Evolutionary conservation across 192 early-diverging fungal species (phyloP), one percentile per base, ranked within the genome.

Genomic region (Glomus cerebriforme): DNA sequence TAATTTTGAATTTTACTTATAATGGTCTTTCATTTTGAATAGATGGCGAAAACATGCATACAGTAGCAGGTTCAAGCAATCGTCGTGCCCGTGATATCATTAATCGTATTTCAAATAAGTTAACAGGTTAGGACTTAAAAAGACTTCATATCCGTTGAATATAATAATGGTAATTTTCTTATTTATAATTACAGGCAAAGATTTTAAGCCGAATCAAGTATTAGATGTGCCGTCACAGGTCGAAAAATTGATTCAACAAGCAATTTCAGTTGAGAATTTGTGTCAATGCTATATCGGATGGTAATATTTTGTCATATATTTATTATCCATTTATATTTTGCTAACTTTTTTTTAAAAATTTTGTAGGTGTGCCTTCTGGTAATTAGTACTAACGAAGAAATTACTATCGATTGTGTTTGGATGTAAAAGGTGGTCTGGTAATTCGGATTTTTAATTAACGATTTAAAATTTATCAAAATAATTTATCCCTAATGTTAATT

Each of bases 31-130:
- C 78, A 27, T 26, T 77, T 2, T 75, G 35, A 49, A 7, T 37
- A 60, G 79, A 75, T 80, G 86, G 87, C 79, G 85, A 82, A 81
- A 35, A 84, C 87, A 45, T 88, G 90, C 72, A 90, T 87, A 19
- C 91, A 86, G 86, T 88, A 82, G 49, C 49, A 54, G 65, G 79
- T 91, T 72, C 77, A 78, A 78, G 27, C 19, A 98, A 98, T 79
- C 85, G 93, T 15, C 84, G 92, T 54, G 97, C 97, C 0, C 81
- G 95, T 31, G 89, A 88, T 13, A 94, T 97, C 79, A 93, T 99
- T 39, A 93, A 91, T 65, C 90, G 97, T 8, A 95, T 99, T 27
- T 91, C 89, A 59, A 96, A 96, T 88, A 99, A 99, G 86, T 87
- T 99, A 67, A 95, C 94, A 9, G 97, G 77, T 78, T 34, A 35